A percentile compares a stretch with the other conserved stretches of the same genome.
Evolutionary conservation across 169 alveolate species (phyloP).

Genomic region (Plasmodium coatneyi): DNA sequence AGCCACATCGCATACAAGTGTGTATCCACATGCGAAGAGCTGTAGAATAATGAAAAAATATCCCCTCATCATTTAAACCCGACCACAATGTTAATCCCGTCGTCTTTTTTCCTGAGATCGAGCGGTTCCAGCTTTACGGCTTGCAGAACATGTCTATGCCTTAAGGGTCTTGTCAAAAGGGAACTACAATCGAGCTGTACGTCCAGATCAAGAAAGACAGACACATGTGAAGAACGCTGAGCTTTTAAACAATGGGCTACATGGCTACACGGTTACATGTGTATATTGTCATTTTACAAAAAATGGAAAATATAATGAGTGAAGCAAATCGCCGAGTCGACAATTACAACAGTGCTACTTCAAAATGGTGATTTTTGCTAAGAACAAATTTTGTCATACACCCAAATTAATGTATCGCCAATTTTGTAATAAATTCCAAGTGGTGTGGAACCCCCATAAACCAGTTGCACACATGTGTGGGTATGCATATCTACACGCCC

Average conservation of each 20-base stretch:
- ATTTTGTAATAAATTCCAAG: neutral
- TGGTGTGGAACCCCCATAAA: neutral
- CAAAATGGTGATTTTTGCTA: neutral
- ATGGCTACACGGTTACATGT: neutral
- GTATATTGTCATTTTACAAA: neutral
- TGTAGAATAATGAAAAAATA: neutral
- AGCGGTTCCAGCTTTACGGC: neutral
- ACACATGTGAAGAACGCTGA: neutral
- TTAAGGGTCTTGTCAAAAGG: neutral
- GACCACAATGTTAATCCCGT: neutral
- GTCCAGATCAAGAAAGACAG: neutral
- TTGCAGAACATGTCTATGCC: slow-evolving; percentile 17
- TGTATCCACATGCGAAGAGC: neutral
- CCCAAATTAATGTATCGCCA: neutral
- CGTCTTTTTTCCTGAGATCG: neutral
- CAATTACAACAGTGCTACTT: neutral
- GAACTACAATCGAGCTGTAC: neutral
- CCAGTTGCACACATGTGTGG: neutral
- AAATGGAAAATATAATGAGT: neutral
- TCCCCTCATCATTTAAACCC: neutral
- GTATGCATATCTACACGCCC: neutral
- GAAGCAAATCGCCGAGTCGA: neutral
- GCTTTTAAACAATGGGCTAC: neutral
- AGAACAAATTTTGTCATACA: neutral
- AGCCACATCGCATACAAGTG: neutral